phyloP scores from a whole-genome alignment of 2,329 filamentous ascomycete species.

The Pezicula rhizophila region DNA sequence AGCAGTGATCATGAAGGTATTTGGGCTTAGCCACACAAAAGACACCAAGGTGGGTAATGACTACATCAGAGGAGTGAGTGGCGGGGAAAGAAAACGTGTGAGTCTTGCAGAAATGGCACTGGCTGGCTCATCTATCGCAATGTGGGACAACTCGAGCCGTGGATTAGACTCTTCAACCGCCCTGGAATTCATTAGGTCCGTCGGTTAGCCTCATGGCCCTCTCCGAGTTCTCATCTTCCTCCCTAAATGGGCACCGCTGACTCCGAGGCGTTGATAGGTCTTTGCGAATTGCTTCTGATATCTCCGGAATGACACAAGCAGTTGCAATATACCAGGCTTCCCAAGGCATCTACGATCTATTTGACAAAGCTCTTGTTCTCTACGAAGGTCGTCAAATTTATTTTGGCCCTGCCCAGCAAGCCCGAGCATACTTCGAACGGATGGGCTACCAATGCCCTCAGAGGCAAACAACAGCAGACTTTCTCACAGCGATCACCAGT shows the following conservation, averaged over 20 bases:
- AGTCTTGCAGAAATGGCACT: slow-evolving; percentile 68
- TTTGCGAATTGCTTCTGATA: slow-evolving; percentile 58
- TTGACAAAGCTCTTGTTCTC: slow-evolving; percentile 69
- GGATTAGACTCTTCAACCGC: slow-evolving; percentile 71
- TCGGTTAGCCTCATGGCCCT: too few species aligned
- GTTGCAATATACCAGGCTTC: slow-evolving; percentile 70
- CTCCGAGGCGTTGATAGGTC: too few species aligned
- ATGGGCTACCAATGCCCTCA: slow-evolving; percentile 64
- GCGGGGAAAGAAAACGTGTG: slow-evolving; percentile 69
- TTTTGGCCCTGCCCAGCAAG: slow-evolving; percentile 57
- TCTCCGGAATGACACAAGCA: slow-evolving; percentile 53
- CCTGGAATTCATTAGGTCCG: too few species aligned
- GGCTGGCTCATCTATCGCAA: slow-evolving; percentile 40
- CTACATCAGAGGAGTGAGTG: slow-evolving; percentile 59
- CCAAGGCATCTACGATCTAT: slow-evolving; percentile 62
- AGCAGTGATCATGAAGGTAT: slow-evolving; percentile 60
- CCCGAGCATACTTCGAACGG: slow-evolving; percentile 59
- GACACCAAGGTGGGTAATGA: too few species aligned
- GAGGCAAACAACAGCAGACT: slow-evolving; percentile 64
- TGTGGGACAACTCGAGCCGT: slow-evolving; percentile 69
- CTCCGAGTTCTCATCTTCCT: too few species aligned
- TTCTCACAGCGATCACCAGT: slow-evolving; percentile 64
- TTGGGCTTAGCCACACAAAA: slow-evolving; percentile 67
- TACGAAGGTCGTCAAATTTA: slow-evolving; percentile 76
- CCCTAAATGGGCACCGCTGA: too few species aligned